Conservation (phyloP, 768 basidiomycete genomes). For the Boletus rufocinnamomeus region DNA sequence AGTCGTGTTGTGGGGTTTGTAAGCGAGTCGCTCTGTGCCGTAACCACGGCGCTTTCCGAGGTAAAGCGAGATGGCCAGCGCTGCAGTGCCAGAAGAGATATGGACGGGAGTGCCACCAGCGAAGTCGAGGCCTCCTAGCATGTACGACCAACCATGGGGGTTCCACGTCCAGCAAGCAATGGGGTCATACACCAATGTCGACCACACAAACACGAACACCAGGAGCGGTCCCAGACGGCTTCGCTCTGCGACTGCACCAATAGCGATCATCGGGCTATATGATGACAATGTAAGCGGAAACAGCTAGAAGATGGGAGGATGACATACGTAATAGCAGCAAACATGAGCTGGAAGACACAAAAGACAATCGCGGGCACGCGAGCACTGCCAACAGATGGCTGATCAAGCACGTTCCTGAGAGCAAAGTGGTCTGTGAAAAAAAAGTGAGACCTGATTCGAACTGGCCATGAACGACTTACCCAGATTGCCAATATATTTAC, state of each 20-base stretch:
- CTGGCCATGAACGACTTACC: constrained; percentile 43
- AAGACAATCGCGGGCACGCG: constrained; percentile 76
- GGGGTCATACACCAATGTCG: constrained; percentile 87
- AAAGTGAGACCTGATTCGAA: not conserved
- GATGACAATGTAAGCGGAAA: constrained; percentile 17
- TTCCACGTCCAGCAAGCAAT: constrained; percentile 99
- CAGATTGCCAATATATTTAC: constrained; percentile 82
- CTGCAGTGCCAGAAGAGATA: constrained; percentile 91
- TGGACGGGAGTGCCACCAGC: constrained; percentile 98
- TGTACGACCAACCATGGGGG: constrained; percentile 68
- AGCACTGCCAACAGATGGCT: constrained; percentile 71
- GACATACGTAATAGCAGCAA: constrained; percentile 81
- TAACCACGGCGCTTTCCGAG: constrained; percentile 91
- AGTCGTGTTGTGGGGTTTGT: constrained; percentile 92
- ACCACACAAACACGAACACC: constrained; percentile 90
- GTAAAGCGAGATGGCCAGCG: constrained; percentile 86
- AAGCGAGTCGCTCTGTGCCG: constrained; percentile 86
- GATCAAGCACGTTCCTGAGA: constrained; percentile 72
- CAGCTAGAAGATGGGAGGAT: not conserved
- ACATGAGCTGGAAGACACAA: constrained; percentile 88
- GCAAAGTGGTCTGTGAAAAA: constrained; percentile 69
- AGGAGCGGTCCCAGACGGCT: constrained; percentile 81
- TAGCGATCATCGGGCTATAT: constrained; percentile 76
- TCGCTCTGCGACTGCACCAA: constrained; percentile 93
- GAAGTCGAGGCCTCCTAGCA: constrained; percentile 85